phyloP scores from a whole-genome alignment of 2,329 filamentous ascomycete species.

The Stemphylium lycopersici region DNA sequence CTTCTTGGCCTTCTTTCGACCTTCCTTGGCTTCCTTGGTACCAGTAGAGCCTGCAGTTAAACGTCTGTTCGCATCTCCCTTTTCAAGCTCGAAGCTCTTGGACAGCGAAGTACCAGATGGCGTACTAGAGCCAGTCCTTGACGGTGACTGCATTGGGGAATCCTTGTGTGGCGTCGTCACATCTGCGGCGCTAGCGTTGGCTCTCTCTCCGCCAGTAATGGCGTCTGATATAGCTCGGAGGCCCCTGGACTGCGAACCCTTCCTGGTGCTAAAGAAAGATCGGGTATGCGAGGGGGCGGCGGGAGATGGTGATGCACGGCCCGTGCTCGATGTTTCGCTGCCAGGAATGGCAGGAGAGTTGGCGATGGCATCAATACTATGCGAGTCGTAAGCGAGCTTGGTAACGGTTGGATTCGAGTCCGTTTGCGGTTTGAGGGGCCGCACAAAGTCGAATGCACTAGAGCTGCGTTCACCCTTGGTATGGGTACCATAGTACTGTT shows the following conservation, averaged over 20 bases:
- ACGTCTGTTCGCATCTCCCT: constrained; percentile 57
- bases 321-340: constrained; percentile 57
- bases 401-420: constrained; percentile 62
- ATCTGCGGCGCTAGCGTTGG: constrained; percentile 51
- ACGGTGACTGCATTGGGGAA: constrained; percentile 65
- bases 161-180: constrained; percentile 57
- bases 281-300: constrained; percentile 38
- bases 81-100: constrained; percentile 80
- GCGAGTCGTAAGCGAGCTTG: constrained; percentile 60
- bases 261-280: constrained; percentile 48
- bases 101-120: constrained; percentile 63
- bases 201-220: constrained; percentile 61
- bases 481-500: constrained; percentile 70
- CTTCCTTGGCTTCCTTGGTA: constrained; percentile 47
- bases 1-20: constrained; percentile 69
- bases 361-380: constrained; percentile 55
- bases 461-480: constrained; percentile 44
- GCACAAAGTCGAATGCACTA: constrained; percentile 57
- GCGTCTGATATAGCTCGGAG: constrained; percentile 84
- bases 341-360: constrained; percentile 48
- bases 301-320: constrained; percentile 54
- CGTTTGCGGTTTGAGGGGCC: constrained; percentile 49
- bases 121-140: constrained; percentile 76
- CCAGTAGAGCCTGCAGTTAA: constrained; percentile 53
- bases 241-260: constrained; percentile 62